Conservation (phyloP, 257 asterid species). For the Plectranthus barbatus region DNA sequence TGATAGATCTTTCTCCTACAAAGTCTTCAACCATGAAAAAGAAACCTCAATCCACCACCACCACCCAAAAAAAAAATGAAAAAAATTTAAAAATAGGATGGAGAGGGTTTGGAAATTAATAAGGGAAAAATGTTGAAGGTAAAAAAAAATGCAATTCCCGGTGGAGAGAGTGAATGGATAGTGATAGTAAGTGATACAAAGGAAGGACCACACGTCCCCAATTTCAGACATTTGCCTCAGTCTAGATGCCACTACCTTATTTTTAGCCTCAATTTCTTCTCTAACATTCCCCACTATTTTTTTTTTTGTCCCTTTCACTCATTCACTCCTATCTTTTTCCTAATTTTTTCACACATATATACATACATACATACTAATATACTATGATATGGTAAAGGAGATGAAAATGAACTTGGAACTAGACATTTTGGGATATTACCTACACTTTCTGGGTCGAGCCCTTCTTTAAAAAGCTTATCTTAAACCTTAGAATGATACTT, state of each 20-base stretch:
- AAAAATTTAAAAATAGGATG: background rate
- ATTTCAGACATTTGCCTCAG: constrained; percentile 35
- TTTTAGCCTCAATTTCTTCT: constrained; percentile 42
- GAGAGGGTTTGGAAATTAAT: background rate
- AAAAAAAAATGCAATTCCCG: background rate
- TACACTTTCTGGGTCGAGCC: no score
- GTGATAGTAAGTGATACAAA: constrained; percentile 27
- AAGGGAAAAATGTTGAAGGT: background rate
- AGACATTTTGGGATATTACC: no score
- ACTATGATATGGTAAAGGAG: no score
- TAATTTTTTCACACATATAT: no score
- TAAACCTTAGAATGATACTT: background rate
- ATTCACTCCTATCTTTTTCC: no score
- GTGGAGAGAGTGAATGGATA: constrained; percentile 18
- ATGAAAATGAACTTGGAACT: no score
- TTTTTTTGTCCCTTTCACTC: constrained; percentile 1
- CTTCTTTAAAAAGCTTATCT: no score
- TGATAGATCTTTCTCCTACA: no score
- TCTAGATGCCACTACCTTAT: constrained; percentile 21
- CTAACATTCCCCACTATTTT: constrained; percentile 30
- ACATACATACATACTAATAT: no score
- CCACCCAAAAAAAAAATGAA: no score
- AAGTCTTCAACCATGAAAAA: no score
- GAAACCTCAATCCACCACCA: no score
- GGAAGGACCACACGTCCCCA: constrained; percentile 51